phyloP scores from a whole-genome alignment of 1,139 yeast genomes.

The Diutina ranongensis region DNA sequence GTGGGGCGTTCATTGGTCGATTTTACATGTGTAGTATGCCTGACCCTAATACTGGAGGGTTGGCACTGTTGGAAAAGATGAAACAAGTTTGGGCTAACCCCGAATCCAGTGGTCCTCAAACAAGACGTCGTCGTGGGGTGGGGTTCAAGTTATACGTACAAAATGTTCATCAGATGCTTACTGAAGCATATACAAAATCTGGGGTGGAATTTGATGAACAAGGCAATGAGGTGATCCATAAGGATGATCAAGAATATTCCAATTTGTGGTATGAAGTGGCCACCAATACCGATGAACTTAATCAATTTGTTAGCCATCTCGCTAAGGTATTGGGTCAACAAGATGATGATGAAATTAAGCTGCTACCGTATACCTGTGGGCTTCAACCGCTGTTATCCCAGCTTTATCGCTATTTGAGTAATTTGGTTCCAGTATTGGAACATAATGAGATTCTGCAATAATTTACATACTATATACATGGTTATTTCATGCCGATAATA shows the following conservation, averaged over 20 bases:
- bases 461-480: background rate
- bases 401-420: background rate
- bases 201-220: background rate
- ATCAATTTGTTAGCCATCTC: background rate
- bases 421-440: background rate
- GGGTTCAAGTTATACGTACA: constrained; percentile 1
- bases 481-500: constrained; percentile 16
- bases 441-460: background rate
- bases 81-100: background rate
- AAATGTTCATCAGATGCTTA: background rate
- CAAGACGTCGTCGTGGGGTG: background rate
- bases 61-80: background rate
- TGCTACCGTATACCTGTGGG: background rate
- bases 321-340: background rate
- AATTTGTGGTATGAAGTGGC: constrained; percentile 1
- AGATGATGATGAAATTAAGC: background rate
- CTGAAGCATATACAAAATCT: background rate
- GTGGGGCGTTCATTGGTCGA: constrained; percentile 4
- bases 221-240: background rate
- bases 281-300: background rate
- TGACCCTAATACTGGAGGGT: background rate
- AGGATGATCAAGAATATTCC: background rate
- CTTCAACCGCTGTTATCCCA: background rate
- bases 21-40: constrained; percentile 4
- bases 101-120: background rate